These are phyloP conservation scores for Tylopilus rubrobrunneus DNA, from an alignment of 768 basidiomycete genomes.

Conservation along the genomic window DNA sequence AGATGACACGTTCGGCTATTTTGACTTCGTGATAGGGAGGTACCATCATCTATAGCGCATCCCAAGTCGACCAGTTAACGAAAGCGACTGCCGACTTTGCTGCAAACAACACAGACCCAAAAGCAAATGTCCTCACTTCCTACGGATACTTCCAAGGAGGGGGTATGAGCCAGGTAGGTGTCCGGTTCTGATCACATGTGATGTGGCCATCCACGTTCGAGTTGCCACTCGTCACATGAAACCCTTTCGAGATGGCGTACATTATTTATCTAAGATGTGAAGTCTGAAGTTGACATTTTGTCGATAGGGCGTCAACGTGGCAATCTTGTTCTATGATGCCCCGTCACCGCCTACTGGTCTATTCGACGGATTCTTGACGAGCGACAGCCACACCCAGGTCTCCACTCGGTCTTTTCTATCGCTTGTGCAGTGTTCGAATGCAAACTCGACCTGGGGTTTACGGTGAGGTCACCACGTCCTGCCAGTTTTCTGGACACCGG, in stretches of 20 bases:
- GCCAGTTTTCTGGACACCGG: background rate
- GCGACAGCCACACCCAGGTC: conserved; percentile 6
- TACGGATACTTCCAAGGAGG: conserved; percentile 32
- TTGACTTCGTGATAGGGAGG: conserved; percentile 41
- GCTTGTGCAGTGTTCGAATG: conserved; percentile 20
- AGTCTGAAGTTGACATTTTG: conserved; percentile 3
- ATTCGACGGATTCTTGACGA: conserved; percentile 30
- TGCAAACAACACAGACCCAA: conserved; percentile 22
- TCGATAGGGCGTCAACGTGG: conserved; percentile 16
- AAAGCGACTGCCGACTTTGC: conserved; percentile 23
- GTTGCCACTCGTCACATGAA: background rate
- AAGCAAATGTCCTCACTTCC: conserved; percentile 39
- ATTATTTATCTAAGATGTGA: conserved; percentile 1
- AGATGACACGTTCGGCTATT: conserved; percentile 2
- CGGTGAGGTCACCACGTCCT: conserved; percentile 18
- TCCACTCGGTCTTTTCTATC: conserved; percentile 25
- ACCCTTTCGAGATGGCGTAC: background rate
- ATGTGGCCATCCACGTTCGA: background rate
- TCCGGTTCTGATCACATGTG: conserved; percentile 2
- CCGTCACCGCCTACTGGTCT: conserved; percentile 28
- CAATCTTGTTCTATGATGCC: conserved; percentile 55
- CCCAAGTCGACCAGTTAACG: conserved; percentile 18
- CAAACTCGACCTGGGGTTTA: conserved; percentile 16
- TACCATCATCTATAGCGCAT: conserved; percentile 29
- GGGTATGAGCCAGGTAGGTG: conserved; percentile 32